A percentile compares a stretch with the other conserved stretches of the same genome.
Evolutionary conservation across 768 basidiomycete species (phyloP).

Genomic region (Pleurotus giganteus): DNA sequence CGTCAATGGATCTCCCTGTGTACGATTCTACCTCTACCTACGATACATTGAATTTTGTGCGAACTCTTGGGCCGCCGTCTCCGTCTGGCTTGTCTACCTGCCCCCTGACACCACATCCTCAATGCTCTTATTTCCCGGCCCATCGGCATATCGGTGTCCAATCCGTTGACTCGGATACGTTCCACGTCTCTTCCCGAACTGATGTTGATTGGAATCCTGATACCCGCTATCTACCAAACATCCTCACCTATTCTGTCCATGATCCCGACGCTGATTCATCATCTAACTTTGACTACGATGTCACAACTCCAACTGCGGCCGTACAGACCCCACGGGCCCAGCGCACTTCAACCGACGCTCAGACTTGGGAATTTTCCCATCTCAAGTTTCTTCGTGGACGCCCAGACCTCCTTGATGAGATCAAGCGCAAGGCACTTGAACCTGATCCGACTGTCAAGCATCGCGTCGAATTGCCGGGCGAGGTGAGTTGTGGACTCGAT

Average conservation of each 20-base stretch:
- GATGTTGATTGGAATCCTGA: constrained; percentile 3
- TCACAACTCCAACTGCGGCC: not conserved
- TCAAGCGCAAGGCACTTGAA: constrained; percentile 83
- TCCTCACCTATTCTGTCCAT: not conserved
- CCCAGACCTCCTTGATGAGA: constrained; percentile 79
- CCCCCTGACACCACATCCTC: not conserved
- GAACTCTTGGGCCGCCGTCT: not conserved
- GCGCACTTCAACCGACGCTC: constrained; percentile 74
- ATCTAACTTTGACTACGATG: not conserved
- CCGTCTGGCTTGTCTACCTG: not conserved
- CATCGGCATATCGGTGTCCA: not conserved
- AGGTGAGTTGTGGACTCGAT: constrained; percentile 47
- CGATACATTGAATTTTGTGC: not conserved
- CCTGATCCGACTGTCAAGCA: constrained; percentile 71
- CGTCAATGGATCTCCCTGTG: not conserved
- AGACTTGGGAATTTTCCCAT: constrained; percentile 90
- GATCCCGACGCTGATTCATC: constrained; percentile 2
- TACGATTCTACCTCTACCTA: not conserved
- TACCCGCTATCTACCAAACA: not conserved
- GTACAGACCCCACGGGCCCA: constrained; percentile 77
- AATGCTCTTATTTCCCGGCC: not conserved
- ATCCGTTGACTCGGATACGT: not conserved
- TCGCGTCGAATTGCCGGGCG: constrained; percentile 78
- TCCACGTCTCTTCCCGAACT: not conserved
- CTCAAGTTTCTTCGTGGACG: constrained; percentile 81